Evolutionary conservation across 78 protist species (phyloP).

Genomic region (Cavenderia fasciculata): DNA sequence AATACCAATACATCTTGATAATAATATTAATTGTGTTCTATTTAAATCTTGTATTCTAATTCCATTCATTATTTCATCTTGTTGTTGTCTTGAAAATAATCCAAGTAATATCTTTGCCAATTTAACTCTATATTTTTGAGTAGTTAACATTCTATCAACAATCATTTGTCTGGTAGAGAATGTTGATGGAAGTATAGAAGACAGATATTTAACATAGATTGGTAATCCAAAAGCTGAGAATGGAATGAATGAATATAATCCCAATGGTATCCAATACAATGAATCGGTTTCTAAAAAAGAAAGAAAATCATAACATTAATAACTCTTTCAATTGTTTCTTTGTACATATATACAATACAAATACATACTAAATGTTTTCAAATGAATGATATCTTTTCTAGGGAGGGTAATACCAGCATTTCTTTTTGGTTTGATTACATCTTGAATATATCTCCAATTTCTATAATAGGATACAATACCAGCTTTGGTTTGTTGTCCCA

Average conservation of each 20-base stretch:
- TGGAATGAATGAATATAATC: constrained; percentile 29
- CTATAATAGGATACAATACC: neutral
- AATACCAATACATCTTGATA: constrained; percentile 9
- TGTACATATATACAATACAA: too few relatives aligned
- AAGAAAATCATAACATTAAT: too few relatives aligned
- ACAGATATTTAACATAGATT: constrained; percentile 27
- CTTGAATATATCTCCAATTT: constrained; percentile 5
- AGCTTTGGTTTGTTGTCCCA: constrained; percentile 8
- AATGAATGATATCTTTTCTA: constrained; percentile 3
- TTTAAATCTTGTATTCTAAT: too few relatives aligned
- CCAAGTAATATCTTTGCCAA: too few relatives aligned
- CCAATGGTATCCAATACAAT: constrained; percentile 49
- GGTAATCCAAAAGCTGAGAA: constrained; percentile 66
- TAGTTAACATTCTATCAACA: too few relatives aligned
- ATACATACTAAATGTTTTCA: constrained; percentile 1
- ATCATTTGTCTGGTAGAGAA: constrained; percentile 36
- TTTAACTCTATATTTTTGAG: too few relatives aligned
- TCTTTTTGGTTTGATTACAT: constrained; percentile 3
- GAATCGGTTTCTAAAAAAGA: constrained; percentile 18
- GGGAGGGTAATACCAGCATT: constrained; percentile 1
- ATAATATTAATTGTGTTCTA: neutral
- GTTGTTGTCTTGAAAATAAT: too few relatives aligned
- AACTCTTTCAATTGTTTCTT: too few relatives aligned
- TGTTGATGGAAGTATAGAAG: constrained; percentile 28
- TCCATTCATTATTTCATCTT: too few relatives aligned